phyloP scores from a whole-genome alignment of 306 rosid species.

The Acacia crassicarpa region DNA sequence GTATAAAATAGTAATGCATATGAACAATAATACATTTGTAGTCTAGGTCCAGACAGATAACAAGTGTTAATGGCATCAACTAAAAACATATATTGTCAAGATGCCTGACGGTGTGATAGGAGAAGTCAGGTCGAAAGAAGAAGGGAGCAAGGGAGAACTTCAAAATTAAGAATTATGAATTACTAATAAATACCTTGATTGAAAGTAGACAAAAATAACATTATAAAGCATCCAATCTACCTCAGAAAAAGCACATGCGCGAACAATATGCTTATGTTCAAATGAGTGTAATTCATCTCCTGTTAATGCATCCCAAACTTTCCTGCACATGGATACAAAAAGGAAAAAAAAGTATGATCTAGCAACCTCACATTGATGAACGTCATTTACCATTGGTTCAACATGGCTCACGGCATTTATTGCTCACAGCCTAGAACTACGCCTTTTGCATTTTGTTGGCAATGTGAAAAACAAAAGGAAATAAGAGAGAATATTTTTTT shows the following conservation, averaged over 20 bases:
- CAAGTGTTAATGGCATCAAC: background rate
- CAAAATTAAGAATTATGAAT: background rate
- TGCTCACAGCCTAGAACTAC: background rate
- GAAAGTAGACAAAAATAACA: background rate
- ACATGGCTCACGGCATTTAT: background rate
- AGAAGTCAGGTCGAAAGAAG: background rate
- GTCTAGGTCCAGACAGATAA: conserved; percentile 7
- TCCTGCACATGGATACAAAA: conserved; percentile 56
- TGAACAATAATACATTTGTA: background rate
- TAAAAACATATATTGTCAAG: background rate
- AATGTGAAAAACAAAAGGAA: conserved; percentile 5
- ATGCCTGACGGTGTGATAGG: background rate
- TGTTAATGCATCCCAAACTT: conserved; percentile 96
- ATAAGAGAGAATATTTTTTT: background rate
- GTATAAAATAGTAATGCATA: conserved; percentile 19
- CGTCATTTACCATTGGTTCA: background rate
- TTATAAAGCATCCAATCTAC: conserved; percentile 34
- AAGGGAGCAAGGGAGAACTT: background rate
- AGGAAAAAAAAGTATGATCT: background rate
- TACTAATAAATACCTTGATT: background rate
- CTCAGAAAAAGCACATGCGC: conserved; percentile 97
- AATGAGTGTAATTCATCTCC: conserved; percentile 92
- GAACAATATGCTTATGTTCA: conserved; percentile 97
- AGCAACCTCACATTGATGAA: conserved; percentile 5
- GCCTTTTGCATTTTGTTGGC: background rate